Evolutionary conservation across 2,329 filamentous ascomycete genomes (phyloP), one percentile per base, ranked within the genome.

Genomic region (Chrysosporium queenslandicum): DNA sequence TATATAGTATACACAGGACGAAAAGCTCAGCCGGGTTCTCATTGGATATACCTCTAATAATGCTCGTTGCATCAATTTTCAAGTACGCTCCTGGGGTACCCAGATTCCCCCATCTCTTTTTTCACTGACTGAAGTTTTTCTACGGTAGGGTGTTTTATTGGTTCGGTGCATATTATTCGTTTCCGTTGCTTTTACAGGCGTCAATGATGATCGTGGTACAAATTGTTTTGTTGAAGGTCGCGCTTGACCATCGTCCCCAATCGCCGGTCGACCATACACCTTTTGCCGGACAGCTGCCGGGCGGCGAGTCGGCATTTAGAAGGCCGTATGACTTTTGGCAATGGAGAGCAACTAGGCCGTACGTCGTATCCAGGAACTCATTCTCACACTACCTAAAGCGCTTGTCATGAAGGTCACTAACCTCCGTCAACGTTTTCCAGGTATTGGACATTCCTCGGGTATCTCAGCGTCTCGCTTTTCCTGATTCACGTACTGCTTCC

Each of bases 31-130:
- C 76, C 30, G 81, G 81, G 29, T 84, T 84, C 67, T 83, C 80
- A 14, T 70, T 84, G 59, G 81, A 84, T 61, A 82, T 83, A 34
- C 80, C 80, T 14, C 66, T 83, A 60, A 83, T 83, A 58, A 83
- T 83, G 80, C 77, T 83, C 16, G 71, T 81, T 53, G 76, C 80
- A 30, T 82, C 79, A 34, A 80, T 83, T 53, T 64, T 82, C 16
- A 83, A 83, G 77, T 80, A 64, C 59, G 67, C 53, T 16, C 27
- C 23, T 56, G 12, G 2, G 18, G 27, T 23, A 1, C 12, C 23
- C 29, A 3, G 7, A 4, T 32, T 32, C 32, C 8, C 14, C 29
- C 32, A 16, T 23, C 29, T 14, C 7, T 9, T 6, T 32, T 51
- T n/a, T n/a, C n/a, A n/a, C n/a, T 34, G 16, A 37, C 34, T 23